Evolutionary conservation across 495 filamentous ascomycete species (phyloP), one percentile per base, ranked within the genome.

Genomic region (Aspergillus leporis): DNA sequence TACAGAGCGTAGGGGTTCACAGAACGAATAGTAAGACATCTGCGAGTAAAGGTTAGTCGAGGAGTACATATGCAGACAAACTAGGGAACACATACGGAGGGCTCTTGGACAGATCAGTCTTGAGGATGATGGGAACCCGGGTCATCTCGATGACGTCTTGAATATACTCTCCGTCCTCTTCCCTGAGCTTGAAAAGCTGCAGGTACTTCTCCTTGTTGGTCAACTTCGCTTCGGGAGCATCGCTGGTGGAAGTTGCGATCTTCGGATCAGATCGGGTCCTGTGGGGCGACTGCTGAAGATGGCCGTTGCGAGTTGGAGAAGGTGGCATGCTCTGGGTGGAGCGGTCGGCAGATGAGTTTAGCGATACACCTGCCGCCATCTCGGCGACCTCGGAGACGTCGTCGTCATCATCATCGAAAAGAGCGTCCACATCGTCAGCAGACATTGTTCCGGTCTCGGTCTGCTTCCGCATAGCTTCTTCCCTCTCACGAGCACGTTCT

Each of bases 111-210:
- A 98, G 83, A 76, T 98, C 94, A 34, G 94, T 98, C 86, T 97
- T 98, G 52, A 98, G 76, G 66, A 98, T 96, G 58, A 98, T 90
- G 3, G 94, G 94, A 51, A 98, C 91, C 55, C 92, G 83, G 36
- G 92, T 93, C 91, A 98, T 97, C 82, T 98, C 94, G 25, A 86
- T 91, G 60, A 98, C 92, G 71, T 98, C 94, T 72, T 98, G 94
- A 66, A 98, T 96, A 77, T 95, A 93, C 54, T 97, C 91, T 34
- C 95, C 92, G 61, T 89, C 88, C 75, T 95, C 92, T 67, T 98
- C 95, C 46, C 95, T 80, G 64, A 98, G 78, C 64, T 86, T 87
- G 79, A 98, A 98, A 51, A 92, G 79, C 66, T 87, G 90, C 59
- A 96, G 71, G 73, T 97, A 98, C 76, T 95, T 96, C 80, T 98